phyloP scores from a whole-genome alignment of 108 stramenopile species.

The Cyclotella choctawhatcheeana region DNA sequence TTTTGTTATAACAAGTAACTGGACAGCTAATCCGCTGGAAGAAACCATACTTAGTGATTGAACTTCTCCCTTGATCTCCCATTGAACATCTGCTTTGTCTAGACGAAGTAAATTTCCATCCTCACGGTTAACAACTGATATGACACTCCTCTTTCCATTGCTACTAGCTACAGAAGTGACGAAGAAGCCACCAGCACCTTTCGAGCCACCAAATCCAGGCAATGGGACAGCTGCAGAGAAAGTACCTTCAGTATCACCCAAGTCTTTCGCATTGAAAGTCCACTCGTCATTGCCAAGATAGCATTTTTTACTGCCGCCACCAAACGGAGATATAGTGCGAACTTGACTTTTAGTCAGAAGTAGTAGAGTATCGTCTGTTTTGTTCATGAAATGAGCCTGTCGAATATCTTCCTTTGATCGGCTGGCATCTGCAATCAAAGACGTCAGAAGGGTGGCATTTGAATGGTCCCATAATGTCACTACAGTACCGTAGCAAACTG shows the following conservation, averaged over 20 bases:
- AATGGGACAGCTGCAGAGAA: slow-evolving; percentile 33
- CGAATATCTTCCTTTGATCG: slow-evolving; percentile 47
- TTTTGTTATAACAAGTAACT: slow-evolving; percentile 41
- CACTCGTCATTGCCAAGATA: slow-evolving; percentile 55
- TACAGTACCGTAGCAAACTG: slow-evolving; percentile 67
- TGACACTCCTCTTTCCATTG: slow-evolving; percentile 26
- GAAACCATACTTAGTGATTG: slow-evolving; percentile 30
- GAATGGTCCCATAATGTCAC: slow-evolving; percentile 83
- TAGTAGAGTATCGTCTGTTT: slow-evolving; percentile 60
- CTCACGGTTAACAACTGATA: slow-evolving; percentile 31
- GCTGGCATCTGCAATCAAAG: slow-evolving; percentile 49
- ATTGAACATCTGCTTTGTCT: slow-evolving; percentile 18
- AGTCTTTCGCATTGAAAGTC: slow-evolving; percentile 17
- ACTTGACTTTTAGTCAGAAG: slow-evolving; percentile 52
- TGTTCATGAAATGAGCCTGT: slow-evolving; percentile 40
- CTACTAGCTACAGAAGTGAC: slow-evolving; percentile 18
- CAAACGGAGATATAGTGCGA: slow-evolving; percentile 64
- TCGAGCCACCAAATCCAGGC: slow-evolving; percentile 1
- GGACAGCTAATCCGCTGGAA: slow-evolving; percentile 11
- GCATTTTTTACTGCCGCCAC: slow-evolving; percentile 31
- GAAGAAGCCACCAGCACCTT: slow-evolving; percentile 29
- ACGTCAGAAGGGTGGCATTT: slow-evolving; percentile 65
- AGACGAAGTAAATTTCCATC: slow-evolving; percentile 24
- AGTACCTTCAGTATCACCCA: slow-evolving; percentile 19
- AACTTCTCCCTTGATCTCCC: slow-evolving; percentile 34